These are phyloP conservation scores for Colletotrichum aenigma DNA, from an alignment of 2,329 filamentous ascomycete species.

Conservation along the genomic window DNA sequence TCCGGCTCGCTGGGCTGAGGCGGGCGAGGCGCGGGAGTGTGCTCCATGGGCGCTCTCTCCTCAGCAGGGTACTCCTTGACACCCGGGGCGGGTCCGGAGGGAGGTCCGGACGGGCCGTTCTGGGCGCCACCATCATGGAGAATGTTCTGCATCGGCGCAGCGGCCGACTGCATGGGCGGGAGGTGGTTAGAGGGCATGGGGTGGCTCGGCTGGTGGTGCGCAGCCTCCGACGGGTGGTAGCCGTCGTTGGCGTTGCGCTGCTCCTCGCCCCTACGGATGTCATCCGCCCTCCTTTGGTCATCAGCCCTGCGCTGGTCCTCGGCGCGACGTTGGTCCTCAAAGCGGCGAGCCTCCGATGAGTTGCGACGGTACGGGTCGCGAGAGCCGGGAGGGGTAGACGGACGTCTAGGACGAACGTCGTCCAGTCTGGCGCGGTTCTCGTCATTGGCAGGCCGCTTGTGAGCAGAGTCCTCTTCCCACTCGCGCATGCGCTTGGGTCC, in stretches of 20 bases:
- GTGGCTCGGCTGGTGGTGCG: slow-evolving; percentile 77
- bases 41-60: slow-evolving; percentile 59
- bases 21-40: slow-evolving; percentile 47
- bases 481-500: slow-evolving; percentile 85
- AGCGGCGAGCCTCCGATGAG: slow-evolving; percentile 73
- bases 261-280: slow-evolving; percentile 58
- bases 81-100: slow-evolving; percentile 41
- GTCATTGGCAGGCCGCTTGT: slow-evolving; percentile 88
- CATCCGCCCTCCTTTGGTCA: slow-evolving; percentile 64
- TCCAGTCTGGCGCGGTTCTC: slow-evolving; percentile 87
- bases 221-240: slow-evolving; percentile 92
- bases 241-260: slow-evolving; percentile 75
- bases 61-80: slow-evolving; percentile 61
- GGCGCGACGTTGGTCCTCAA: slow-evolving; percentile 66
- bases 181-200: slow-evolving; percentile 59
- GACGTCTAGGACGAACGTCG: slow-evolving; percentile 79
- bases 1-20: slow-evolving; percentile 73
- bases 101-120: slow-evolving; percentile 31
- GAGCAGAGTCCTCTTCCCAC: slow-evolving; percentile 83
- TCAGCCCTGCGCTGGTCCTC: slow-evolving; percentile 58
- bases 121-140: slow-evolving; percentile 50
- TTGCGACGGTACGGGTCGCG: slow-evolving; percentile 75
- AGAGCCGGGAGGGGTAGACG: slow-evolving; percentile 68
- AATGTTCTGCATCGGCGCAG: slow-evolving; percentile 58
- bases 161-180: slow-evolving; percentile 67